Conservation (phyloP, 1,284 basidiomycete species). For the Pisolithus thermaeus region DNA sequence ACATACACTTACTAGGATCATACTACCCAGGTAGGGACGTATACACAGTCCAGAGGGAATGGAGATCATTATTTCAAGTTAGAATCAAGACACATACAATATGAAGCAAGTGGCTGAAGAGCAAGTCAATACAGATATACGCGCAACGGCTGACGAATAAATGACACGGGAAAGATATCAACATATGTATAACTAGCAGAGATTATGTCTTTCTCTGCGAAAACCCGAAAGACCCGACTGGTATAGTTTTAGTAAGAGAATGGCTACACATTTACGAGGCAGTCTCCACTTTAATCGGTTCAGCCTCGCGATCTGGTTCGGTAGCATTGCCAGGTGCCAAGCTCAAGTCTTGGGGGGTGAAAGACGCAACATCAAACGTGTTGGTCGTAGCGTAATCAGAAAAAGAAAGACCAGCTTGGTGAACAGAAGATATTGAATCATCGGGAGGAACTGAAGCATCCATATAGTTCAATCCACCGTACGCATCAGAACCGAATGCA, state of each 20-base stretch:
- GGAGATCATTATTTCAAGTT: slow-evolving; percentile 26
- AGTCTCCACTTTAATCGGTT: slow-evolving; percentile 44
- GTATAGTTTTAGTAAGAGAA: slow-evolving; percentile 13
- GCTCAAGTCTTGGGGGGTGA: slow-evolving; percentile 59
- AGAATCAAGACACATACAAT: slow-evolving; percentile 24
- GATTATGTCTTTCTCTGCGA: slow-evolving; percentile 27
- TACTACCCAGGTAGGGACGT: slow-evolving; percentile 11
- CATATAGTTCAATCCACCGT: slow-evolving; percentile 68
- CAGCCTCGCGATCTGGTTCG: slow-evolving; percentile 48
- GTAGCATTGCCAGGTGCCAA: slow-evolving; percentile 47
- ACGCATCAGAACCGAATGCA: slow-evolving; percentile 60
- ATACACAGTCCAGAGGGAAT: slow-evolving; percentile 8
- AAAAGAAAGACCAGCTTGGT: slow-evolving; percentile 56
- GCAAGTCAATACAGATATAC: slow-evolving; percentile 30
- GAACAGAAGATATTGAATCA: slow-evolving; percentile 47
- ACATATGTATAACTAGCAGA: slow-evolving; percentile 26
- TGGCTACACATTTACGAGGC: slow-evolving; percentile 20
- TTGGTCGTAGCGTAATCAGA: slow-evolving; percentile 59
- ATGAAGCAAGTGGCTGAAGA: slow-evolving; percentile 25
- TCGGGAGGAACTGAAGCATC: slow-evolving; percentile 60
- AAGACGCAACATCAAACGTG: slow-evolving; percentile 61
- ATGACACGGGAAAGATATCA: slow-evolving; percentile 24
- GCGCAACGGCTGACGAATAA: slow-evolving; percentile 31
- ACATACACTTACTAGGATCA: slow-evolving; percentile 15
- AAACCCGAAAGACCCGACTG: slow-evolving; percentile 21